Evolutionary conservation across 768 basidiomycete species (phyloP).

Genomic region (Pleurotus tuber-regium): DNA sequence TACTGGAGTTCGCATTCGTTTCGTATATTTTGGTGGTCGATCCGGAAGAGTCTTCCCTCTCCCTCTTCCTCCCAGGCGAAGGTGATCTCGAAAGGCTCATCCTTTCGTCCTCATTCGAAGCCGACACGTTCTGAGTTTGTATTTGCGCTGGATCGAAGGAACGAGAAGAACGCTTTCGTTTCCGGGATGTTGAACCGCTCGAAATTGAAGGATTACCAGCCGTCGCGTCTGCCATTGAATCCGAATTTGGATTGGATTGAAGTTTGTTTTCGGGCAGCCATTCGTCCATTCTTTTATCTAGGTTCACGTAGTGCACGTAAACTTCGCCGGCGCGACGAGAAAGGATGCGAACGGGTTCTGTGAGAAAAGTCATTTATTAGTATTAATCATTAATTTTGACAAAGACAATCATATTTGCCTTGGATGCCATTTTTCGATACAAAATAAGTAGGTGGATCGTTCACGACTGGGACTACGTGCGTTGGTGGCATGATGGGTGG

Average conservation of each 20-base stretch:
- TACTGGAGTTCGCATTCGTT: background rate
- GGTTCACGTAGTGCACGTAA: constrained; percentile 71
- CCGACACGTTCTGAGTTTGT: too few relatives aligned
- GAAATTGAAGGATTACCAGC: constrained; percentile 17
- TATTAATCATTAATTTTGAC: background rate
- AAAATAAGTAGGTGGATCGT: background rate
- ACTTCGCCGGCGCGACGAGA: constrained; percentile 48
- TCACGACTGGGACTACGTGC: constrained; percentile 21
- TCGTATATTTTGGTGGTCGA: background rate
- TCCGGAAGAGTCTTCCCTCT: too few relatives aligned
- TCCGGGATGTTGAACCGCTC: too few relatives aligned
- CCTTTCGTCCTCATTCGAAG: background rate
- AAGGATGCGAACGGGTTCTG: constrained; percentile 52
- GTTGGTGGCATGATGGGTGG: constrained; percentile 26
- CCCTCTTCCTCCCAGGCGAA: background rate
- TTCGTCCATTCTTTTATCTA: constrained; percentile 73
- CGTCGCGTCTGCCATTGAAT: constrained; percentile 12
- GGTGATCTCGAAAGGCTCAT: background rate
- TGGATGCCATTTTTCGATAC: background rate
- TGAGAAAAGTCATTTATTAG: constrained; percentile 2
- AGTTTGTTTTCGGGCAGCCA: constrained; percentile 54
- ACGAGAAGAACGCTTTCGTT: constrained; percentile 19
- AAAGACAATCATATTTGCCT: constrained; percentile 4
- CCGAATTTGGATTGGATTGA: constrained; percentile 28
- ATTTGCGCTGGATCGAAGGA: too few relatives aligned